Evolutionary conservation across 2,329 filamentous ascomycete genomes (phyloP).

Genomic region (Dothistroma pini): DNA sequence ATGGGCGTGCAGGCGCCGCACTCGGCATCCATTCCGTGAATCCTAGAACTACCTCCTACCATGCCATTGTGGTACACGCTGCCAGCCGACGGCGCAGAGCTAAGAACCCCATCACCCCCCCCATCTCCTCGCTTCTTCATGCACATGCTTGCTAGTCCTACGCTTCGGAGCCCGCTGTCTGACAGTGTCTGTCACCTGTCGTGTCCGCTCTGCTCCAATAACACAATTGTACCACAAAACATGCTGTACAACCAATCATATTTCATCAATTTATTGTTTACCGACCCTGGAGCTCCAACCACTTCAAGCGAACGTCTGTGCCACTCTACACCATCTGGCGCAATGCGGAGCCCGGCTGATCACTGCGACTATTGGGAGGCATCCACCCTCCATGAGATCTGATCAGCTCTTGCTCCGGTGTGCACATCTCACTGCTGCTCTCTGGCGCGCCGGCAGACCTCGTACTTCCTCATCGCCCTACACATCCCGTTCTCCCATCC

Average conservation of each 20-base stretch:
- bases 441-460: constrained; percentile 11
- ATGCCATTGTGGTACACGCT: constrained; percentile 12
- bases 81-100: constrained; percentile 13
- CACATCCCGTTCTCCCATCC: constrained; percentile 10
- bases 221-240: constrained; percentile 30
- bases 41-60: too few species aligned
- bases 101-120: constrained; percentile 12
- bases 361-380: constrained; percentile 16
- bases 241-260: constrained; percentile 33
- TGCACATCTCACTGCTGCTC: constrained; percentile 12
- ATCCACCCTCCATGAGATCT: constrained; percentile 9
- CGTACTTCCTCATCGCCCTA: constrained; percentile 11
- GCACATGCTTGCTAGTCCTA: constrained; percentile 20
- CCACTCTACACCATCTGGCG: constrained; percentile 14
- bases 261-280: constrained; percentile 21
- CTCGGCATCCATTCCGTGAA: constrained; percentile 10
- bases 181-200: constrained; percentile 17
- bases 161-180: constrained; percentile 17
- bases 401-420: constrained; percentile 7
- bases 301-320: constrained; percentile 12
- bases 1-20: constrained; percentile 2
- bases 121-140: constrained; percentile 15
- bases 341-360: constrained; percentile 14
- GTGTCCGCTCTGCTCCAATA: constrained; percentile 20
- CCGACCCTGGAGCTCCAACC: constrained; percentile 17